Evolutionary conservation across 768 basidiomycete species (phyloP).

Genomic region (Boletus rubescentipes): DNA sequence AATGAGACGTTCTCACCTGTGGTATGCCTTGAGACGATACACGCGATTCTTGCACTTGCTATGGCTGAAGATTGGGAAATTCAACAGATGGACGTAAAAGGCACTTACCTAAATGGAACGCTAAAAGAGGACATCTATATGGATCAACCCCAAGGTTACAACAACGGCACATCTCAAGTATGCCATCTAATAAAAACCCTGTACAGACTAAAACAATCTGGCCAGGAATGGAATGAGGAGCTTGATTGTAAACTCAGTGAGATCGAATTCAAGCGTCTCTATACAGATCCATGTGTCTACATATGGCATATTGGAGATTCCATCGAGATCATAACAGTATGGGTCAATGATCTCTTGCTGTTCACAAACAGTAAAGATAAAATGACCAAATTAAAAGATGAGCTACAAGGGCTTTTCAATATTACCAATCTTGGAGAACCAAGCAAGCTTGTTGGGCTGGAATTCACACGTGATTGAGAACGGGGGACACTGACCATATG

Average conservation of each 20-base stretch:
- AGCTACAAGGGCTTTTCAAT: background rate
- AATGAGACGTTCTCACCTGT: background rate
- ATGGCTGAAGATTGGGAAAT: background rate
- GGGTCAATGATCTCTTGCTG: background rate
- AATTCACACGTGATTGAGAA: background rate
- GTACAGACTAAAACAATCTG: background rate
- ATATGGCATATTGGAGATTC: background rate
- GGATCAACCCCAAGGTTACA: background rate
- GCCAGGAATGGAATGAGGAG: background rate
- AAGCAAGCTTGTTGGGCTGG: background rate
- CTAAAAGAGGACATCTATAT: constrained; percentile 2
- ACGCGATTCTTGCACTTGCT: background rate
- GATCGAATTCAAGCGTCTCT: background rate
- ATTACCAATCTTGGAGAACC: background rate
- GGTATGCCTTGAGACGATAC: background rate
- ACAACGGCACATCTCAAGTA: background rate
- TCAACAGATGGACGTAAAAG: constrained; percentile 4
- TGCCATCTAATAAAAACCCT: background rate
- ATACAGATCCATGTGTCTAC: background rate
- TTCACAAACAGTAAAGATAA: background rate
- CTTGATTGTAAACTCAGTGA: background rate
- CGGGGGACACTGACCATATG: background rate
- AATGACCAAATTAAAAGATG: background rate
- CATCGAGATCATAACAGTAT: background rate
- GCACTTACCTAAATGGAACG: background rate